Conservation (phyloP, 139 green algal species). For the Chlorella sp. region DNA sequence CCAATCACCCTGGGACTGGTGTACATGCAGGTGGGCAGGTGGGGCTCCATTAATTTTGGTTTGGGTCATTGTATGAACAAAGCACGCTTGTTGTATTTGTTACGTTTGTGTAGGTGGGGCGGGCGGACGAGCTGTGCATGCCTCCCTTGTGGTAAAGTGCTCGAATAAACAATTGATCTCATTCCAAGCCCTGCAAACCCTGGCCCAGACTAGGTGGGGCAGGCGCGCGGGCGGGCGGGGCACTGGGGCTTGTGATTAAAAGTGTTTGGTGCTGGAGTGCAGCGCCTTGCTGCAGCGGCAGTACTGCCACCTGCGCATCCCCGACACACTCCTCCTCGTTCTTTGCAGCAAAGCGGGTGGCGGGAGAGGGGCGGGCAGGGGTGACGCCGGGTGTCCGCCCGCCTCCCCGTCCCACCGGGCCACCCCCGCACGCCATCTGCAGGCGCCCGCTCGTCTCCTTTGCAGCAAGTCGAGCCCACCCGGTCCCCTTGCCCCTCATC, state of each 20-base stretch:
- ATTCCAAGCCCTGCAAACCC: too few species aligned
- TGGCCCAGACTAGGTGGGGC: too few species aligned
- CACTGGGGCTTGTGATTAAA: too few species aligned
- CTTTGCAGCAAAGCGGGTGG: neutral
- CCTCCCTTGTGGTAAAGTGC: too few species aligned
- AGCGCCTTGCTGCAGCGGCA: too few species aligned
- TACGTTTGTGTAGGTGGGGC: neutral
- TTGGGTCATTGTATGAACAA: too few species aligned
- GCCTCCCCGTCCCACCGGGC: neutral
- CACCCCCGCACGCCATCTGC: neutral
- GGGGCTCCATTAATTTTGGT: too few species aligned
- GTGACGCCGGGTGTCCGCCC: too few species aligned
- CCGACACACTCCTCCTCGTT: neutral
- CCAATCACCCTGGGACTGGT: conserved; percentile 71
- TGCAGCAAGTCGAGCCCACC: neutral
- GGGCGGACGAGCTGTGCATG: neutral
- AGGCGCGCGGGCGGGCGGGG: too few species aligned
- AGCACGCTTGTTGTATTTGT: neutral
- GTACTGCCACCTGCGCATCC: neutral
- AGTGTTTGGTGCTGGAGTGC: too few species aligned
- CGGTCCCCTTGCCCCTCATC: neutral
- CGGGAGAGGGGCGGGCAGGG: neutral
- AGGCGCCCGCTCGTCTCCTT: neutral
- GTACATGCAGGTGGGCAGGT: conserved; percentile 67
- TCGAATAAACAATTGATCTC: too few species aligned